A percentile compares a stretch with the other conserved stretches of the same genome.
These are phyloP conservation scores for Puccinia novopanici DNA, from an alignment of 1,284 basidiomycete species.

Conservation along the genomic window DNA sequence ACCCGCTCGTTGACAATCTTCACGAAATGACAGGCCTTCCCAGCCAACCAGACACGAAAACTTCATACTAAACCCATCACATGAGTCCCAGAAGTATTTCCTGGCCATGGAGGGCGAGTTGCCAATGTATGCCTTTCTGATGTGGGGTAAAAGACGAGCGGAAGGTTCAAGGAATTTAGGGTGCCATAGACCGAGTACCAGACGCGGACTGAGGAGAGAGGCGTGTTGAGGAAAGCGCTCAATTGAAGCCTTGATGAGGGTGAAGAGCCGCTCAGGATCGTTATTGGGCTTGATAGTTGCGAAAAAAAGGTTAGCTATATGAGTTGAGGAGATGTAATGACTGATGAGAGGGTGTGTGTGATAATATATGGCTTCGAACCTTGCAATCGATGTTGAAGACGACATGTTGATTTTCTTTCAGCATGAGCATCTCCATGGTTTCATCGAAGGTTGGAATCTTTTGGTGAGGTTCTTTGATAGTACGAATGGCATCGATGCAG, in stretches of 20 bases:
- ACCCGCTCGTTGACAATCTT: constrained; percentile 73
- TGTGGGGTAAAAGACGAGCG: constrained; percentile 74
- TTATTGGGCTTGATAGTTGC: constrained; percentile 77
- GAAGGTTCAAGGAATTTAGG: constrained; percentile 82
- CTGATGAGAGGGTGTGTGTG: background rate
- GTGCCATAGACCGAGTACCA: constrained; percentile 88
- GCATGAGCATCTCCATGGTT: constrained; percentile 78
- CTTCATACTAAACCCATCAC: constrained; percentile 82
- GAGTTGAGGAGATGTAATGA: background rate
- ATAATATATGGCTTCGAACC: constrained; percentile 58
- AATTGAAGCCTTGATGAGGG: constrained; percentile 77
- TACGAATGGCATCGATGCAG: constrained; percentile 80
- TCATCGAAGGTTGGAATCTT: constrained; percentile 81
- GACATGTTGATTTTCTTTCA: constrained; percentile 70
- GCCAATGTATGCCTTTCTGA: constrained; percentile 83
- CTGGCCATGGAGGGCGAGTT: constrained; percentile 67
- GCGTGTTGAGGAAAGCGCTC: constrained; percentile 74
- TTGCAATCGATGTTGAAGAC: constrained; percentile 69
- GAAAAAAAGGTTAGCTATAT: background rate
- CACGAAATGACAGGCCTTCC: constrained; percentile 72
- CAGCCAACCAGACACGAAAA: constrained; percentile 74
- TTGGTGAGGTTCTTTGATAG: constrained; percentile 72
- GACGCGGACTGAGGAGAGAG: constrained; percentile 78
- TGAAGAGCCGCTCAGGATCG: constrained; percentile 81
- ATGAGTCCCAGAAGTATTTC: constrained; percentile 86